phyloP scores from a whole-genome alignment of 345 rosid genomes.

The Draba incana region DNA sequence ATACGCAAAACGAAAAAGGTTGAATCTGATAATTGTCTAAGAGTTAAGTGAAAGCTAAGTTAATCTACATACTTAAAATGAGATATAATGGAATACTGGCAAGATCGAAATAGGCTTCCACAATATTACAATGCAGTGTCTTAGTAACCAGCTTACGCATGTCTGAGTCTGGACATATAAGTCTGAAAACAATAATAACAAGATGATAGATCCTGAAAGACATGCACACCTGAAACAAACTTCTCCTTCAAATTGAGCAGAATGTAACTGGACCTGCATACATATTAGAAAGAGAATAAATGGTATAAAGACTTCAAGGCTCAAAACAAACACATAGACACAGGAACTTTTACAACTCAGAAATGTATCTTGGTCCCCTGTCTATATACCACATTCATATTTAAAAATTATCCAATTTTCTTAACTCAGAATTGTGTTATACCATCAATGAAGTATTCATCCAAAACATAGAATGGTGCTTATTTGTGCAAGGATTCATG shows the following conservation, averaged over 20 bases:
- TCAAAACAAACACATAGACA: slow-evolving; percentile 17
- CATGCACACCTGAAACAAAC: slow-evolving; percentile 73
- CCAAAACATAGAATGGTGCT: background rate
- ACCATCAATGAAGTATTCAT: slow-evolving; percentile 4
- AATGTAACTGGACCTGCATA: slow-evolving; percentile 68
- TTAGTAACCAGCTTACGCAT: slow-evolving; percentile 20
- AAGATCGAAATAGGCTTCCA: slow-evolving; percentile 15
- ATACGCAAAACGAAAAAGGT: slow-evolving; percentile 11
- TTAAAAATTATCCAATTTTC: background rate
- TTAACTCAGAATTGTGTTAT: background rate
- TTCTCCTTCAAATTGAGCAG: slow-evolving; percentile 81
- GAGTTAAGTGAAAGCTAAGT: slow-evolving; percentile 7
- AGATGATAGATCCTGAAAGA: slow-evolving; percentile 32
- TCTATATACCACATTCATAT: slow-evolving; percentile 6
- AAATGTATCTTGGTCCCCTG: background rate
- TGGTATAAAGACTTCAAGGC: slow-evolving; percentile 20
- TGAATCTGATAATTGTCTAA: slow-evolving; percentile 23
- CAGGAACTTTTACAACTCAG: slow-evolving; percentile 8
- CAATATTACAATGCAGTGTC: slow-evolving; percentile 13
- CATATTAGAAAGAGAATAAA: slow-evolving; percentile 18
- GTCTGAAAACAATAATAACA: slow-evolving; percentile 10
- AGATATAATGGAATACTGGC: slow-evolving; percentile 3
- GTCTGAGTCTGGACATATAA: slow-evolving; percentile 14
- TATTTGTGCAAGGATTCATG: background rate
- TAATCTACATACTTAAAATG: slow-evolving; percentile 16